Evolutionary conservation across 768 basidiomycete genomes (phyloP).

Genomic region (Phlebiopsis gigantea): DNA sequence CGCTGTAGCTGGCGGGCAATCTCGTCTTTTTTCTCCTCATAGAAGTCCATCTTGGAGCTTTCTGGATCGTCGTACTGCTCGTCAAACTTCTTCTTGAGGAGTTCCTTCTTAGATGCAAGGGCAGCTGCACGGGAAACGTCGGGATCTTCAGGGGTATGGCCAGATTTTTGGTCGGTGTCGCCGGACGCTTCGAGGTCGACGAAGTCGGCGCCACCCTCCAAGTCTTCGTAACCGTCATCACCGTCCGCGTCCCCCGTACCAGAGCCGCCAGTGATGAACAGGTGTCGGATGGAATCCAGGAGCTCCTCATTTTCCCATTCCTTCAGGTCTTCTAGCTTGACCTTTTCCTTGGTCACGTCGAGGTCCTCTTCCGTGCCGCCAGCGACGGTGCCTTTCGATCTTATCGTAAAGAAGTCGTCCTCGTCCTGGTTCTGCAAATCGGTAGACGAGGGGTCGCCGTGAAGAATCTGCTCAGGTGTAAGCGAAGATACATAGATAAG

Average conservation of each 20-base stretch:
- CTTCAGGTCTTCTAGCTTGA: conserved; percentile 46
- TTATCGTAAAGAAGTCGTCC: conserved; percentile 74
- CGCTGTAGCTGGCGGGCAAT: conserved; percentile 79
- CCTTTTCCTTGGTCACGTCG: conserved; percentile 64
- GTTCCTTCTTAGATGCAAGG: conserved; percentile 84
- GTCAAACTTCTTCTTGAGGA: conserved; percentile 91
- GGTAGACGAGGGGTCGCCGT: conserved; percentile 27
- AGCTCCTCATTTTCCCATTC: conserved; percentile 84
- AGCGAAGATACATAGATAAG: conserved; percentile 74
- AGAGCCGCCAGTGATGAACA: conserved; percentile 82
- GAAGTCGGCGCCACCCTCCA: conserved; percentile 30
- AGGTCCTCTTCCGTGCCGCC: conserved; percentile 42
- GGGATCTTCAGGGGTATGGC: conserved; percentile 21
- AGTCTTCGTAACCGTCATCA: conserved; percentile 35
- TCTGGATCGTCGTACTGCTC: conserved; percentile 94
- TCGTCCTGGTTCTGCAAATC: conserved; percentile 32
- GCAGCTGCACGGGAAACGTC: conserved; percentile 41
- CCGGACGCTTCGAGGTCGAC: conserved; percentile 35
- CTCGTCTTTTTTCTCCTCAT: conserved; percentile 87
- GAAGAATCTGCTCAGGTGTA: conserved; percentile 62
- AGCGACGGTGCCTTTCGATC: conserved; percentile 28
- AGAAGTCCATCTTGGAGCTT: conserved; percentile 76
- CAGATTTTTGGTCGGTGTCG: conserved; percentile 5
- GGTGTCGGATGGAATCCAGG: conserved; percentile 77
- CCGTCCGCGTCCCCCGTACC: conserved; percentile 30